Percentiles rank a stretch among this genome's conserved stretches.
These are phyloP conservation scores for Globisporangium sylvaticum DNA, from an alignment of 352 stramenopile genomes.

Conservation along the genomic window DNA sequence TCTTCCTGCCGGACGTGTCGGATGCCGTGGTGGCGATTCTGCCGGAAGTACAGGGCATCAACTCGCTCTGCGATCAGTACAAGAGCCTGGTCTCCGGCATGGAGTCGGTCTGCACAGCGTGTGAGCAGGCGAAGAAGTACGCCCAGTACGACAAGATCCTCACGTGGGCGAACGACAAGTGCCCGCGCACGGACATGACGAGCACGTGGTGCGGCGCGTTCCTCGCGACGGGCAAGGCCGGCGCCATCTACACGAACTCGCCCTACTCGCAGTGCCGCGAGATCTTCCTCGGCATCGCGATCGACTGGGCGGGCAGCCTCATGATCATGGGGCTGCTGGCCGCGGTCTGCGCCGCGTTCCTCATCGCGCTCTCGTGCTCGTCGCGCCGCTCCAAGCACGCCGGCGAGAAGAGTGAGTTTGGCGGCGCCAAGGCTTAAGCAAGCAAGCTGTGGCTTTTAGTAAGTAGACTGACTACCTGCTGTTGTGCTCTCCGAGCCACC, in stretches of 20 bases:
- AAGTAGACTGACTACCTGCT: neutral
- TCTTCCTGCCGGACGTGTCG: constrained; percentile 57
- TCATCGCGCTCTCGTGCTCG: constrained; percentile 61
- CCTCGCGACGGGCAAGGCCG: constrained; percentile 33
- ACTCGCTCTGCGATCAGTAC: constrained; percentile 50
- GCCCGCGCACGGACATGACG: constrained; percentile 46
- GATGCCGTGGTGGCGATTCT: constrained; percentile 35
- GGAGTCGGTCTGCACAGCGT: constrained; percentile 45
- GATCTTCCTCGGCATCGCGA: constrained; percentile 61
- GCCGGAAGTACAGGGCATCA: constrained; percentile 57
- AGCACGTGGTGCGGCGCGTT: constrained; percentile 63
- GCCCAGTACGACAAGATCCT: constrained; percentile 70
- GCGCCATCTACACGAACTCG: constrained; percentile 54
- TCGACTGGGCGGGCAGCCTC: constrained; percentile 59
- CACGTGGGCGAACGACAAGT: constrained; percentile 78
- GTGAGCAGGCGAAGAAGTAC: constrained; percentile 45
- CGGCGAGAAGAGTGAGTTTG: neutral
- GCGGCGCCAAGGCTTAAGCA: neutral
- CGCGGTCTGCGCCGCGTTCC: constrained; percentile 40
- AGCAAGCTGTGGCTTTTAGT: neutral
- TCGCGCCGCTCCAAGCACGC: constrained; percentile 36
- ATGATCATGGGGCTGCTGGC: constrained; percentile 47
- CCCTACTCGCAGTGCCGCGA: constrained; percentile 71
- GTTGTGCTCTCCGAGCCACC: neutral
- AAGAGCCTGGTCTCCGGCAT: constrained; percentile 31